phyloP scores from a whole-genome alignment of 768 basidiomycete species.

The Pleurotus ostreatus region DNA sequence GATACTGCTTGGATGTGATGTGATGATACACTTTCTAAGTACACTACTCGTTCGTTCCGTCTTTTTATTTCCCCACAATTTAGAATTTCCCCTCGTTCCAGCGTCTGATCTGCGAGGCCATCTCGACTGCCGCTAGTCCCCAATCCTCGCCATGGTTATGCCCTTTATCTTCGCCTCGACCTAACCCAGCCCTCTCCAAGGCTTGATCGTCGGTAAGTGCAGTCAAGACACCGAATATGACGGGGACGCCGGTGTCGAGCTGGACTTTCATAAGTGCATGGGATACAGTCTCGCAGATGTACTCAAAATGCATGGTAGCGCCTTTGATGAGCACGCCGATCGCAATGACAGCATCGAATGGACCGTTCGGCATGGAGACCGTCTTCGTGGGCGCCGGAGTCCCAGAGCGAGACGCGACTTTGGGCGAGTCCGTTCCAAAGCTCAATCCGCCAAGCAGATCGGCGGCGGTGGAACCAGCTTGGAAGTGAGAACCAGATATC shows the following conservation, averaged over 20 bases:
- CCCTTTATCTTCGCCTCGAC: constrained; percentile 61
- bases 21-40: neutral
- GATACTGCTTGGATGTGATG: too few relatives aligned
- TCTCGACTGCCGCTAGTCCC: constrained; percentile 95
- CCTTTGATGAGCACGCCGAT: constrained; percentile 99
- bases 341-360: constrained; percentile 95
- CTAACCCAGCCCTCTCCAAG: constrained; percentile 88
- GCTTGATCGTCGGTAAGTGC: constrained; percentile 93
- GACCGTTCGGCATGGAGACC: constrained; percentile 42
- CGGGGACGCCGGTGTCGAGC: constrained; percentile 88
- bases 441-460: constrained; percentile 73
- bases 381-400: constrained; percentile 44
- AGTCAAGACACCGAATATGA: constrained; percentile 96
- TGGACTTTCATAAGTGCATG: constrained; percentile 94
- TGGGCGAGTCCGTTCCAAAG: constrained; percentile 32
- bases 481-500: constrained; percentile 83
- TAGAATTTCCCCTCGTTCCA: constrained; percentile 72
- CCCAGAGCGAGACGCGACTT: constrained; percentile 41
- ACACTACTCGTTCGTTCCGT: neutral
- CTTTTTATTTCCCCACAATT: neutral
- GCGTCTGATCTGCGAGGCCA: constrained; percentile 61
- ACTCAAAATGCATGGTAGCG: constrained; percentile 98
- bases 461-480: constrained; percentile 70
- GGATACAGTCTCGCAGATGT: constrained; percentile 92
- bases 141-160: constrained; percentile 99